These are phyloP conservation scores for Botryotinia calthae DNA, from an alignment of 2,329 filamentous ascomycete species.

Conservation along the genomic window DNA sequence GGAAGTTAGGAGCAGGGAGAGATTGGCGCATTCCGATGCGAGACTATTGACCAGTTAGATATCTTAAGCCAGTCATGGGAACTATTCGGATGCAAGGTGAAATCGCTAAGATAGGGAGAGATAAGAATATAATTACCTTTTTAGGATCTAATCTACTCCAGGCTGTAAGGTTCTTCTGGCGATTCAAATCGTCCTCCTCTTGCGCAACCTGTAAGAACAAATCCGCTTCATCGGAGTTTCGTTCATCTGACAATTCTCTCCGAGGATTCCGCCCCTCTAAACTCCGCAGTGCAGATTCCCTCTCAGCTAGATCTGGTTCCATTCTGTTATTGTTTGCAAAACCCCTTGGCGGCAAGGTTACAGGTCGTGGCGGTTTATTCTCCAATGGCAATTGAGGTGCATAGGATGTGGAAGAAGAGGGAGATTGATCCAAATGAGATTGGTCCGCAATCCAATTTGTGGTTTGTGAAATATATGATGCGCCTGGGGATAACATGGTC, in stretches of 20 bases:
- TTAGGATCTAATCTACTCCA: constrained; percentile 28
- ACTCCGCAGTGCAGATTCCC: constrained; percentile 30
- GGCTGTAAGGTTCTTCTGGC: constrained; percentile 24
- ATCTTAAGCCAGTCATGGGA: neutral
- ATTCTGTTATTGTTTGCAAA: constrained; percentile 32
- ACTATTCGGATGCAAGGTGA: neutral
- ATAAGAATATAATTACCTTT: constrained; percentile 29
- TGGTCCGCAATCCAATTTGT: constrained; percentile 36
- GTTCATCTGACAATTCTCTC: constrained; percentile 30
- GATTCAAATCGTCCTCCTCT: constrained; percentile 33
- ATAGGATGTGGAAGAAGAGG: constrained; percentile 10
- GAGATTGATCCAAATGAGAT: constrained; percentile 21
- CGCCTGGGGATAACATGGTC: constrained; percentile 34
- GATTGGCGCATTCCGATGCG: constrained; percentile 34
- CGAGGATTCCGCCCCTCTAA: constrained; percentile 30
- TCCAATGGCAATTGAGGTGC: constrained; percentile 18
- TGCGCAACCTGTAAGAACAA: constrained; percentile 37
- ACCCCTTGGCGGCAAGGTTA: constrained; percentile 35
- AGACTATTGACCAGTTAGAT: constrained; percentile 30
- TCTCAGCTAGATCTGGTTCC: constrained; percentile 28
- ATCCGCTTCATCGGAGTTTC: constrained; percentile 38
- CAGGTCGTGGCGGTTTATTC: constrained; percentile 26
- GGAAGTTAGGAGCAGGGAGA: constrained; percentile 28
- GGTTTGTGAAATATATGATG: constrained; percentile 29
- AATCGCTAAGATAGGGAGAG: neutral